Evolutionary conservation across 1,139 yeast genomes (phyloP), one percentile per base, ranked within the genome.

Genomic region (Sugiyamaella castrensis): DNA sequence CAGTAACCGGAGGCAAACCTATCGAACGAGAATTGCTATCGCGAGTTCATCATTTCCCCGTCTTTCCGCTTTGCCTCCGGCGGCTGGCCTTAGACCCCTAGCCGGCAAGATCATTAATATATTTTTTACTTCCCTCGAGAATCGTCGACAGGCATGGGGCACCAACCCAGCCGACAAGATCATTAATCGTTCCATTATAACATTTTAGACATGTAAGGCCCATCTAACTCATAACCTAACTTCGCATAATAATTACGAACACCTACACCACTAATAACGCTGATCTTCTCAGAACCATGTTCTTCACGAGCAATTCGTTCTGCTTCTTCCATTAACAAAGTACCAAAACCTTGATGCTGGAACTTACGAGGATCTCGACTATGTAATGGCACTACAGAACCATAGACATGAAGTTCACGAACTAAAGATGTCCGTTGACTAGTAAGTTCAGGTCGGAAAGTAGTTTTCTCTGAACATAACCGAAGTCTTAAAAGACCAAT

Each of bases 321-420:
- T 2, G 98, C 98, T 68, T 92, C 98, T 69, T 94, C 98, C 98
- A 92, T 92, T 50, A 92, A 71, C 61, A 92, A 75, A 1, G 98
- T 91, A 54, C 99, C 99, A 66, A 92, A 92, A 15, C 99, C 99
- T 75, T 94, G 98, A 73, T 92, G 99, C 73, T 92, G 99, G 73
- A 92, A 92, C 68, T 92, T 92, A 62, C 96, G 79, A 46, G 98
- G 98, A 69, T 92, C 98, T 60, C 98, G 79, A n/a, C 95, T 86
- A 67, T 94, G 98, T 55, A 92, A 72, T 1, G 99, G 98, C 31
- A 92, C 99, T 27, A 91, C 98, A 2, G 96, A 87, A 8, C 99
- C 99, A 63, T 92, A 92, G 27, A 92, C 99, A 63, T 92, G 99
- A 57, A 92, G 75, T 68, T 92, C 99, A 66, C 99, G 80, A 28